Evolutionary conservation across 306 rosid species (phyloP), one percentile per base, ranked within the genome.

Genomic region (Dicorynia guianensis): DNA sequence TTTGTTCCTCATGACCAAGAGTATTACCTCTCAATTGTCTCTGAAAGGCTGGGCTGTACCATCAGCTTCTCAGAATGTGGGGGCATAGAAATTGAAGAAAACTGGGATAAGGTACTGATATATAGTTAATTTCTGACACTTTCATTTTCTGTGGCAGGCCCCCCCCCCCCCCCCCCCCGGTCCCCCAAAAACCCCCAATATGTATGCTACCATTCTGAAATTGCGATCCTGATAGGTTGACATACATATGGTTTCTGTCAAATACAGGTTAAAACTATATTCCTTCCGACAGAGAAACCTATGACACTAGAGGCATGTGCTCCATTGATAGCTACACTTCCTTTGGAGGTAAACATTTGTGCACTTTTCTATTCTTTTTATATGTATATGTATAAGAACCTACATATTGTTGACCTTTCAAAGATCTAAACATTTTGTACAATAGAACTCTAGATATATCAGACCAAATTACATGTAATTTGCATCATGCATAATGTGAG

Each of bases 1-100:
- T 92, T 92, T 85, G 87, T 92, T 82, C 96, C 97, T 38, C 97
- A 92, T 47, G 89, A 86, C 69, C 88, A 90, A 75, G 97, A 92
- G 76, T 92, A 75, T 79, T 92, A 92, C 75, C 89, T 92, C 10
- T 92, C 97, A 8, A 75, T 92, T 83, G 89, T 92, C 58, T 89
- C 97, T 50, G 97, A 92, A 1, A 86, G 96, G 82, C 88, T 92
- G 3, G 97, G 97, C 53, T 85, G 66, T 75, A 80, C 86, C 55
- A 71, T 92, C 74, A 92, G 92, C 87, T 92, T 92, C 78, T 92
- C 97, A 0, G 97, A 88, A 74, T 88, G 90, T 19, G 97, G 97
- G 9, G 97, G 96, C 67, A 86, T 89, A 34, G 97, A 92, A 46
- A 85, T 92, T 64, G 97, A 92, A 82, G 96, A 89, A 63, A 89